phyloP scores from a whole-genome alignment of 2,329 filamentous ascomycete species.

The Juglanconis juglandina region DNA sequence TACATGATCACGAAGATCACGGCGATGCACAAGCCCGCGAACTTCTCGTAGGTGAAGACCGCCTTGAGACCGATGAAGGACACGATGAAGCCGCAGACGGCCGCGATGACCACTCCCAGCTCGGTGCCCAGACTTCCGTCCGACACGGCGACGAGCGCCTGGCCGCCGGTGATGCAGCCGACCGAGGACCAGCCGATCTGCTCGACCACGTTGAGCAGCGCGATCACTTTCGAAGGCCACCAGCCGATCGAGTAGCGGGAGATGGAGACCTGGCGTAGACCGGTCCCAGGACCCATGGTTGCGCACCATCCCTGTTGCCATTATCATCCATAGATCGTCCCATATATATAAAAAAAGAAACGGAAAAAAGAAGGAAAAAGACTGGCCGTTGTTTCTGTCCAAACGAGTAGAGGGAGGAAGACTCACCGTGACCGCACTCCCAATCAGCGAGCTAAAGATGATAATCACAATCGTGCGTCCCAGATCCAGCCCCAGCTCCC shows the following conservation, averaged over 20 bases:
- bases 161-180: slow-evolving; percentile 48
- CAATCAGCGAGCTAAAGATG: slow-evolving; percentile 44
- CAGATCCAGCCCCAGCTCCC: slow-evolving; percentile 44
- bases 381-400: background rate
- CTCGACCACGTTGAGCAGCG: slow-evolving; percentile 46
- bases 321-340: background rate
- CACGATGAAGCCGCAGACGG: slow-evolving; percentile 45
- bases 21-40: slow-evolving; percentile 46
- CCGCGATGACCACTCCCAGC: slow-evolving; percentile 52
- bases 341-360: too few relatives aligned
- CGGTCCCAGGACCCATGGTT: slow-evolving; percentile 47
- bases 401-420: background rate
- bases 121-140: slow-evolving; percentile 42
- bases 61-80: slow-evolving; percentile 50
- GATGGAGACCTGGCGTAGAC: slow-evolving; percentile 49
- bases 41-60: slow-evolving; percentile 48
- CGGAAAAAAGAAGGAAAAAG: too few relatives aligned
- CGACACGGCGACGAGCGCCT: slow-evolving; percentile 44
- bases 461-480: slow-evolving; percentile 41
- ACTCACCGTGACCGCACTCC: slow-evolving; percentile 35
- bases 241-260: slow-evolving; percentile 48
- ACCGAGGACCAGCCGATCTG: slow-evolving; percentile 51
- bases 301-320: slow-evolving; percentile 42
- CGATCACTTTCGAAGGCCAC: slow-evolving; percentile 49
- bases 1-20: slow-evolving; percentile 48